A percentile compares a stretch with the other conserved stretches of the same genome.
phyloP scores from a whole-genome alignment of 306 rosid species.

The Benincasa hispida region DNA sequence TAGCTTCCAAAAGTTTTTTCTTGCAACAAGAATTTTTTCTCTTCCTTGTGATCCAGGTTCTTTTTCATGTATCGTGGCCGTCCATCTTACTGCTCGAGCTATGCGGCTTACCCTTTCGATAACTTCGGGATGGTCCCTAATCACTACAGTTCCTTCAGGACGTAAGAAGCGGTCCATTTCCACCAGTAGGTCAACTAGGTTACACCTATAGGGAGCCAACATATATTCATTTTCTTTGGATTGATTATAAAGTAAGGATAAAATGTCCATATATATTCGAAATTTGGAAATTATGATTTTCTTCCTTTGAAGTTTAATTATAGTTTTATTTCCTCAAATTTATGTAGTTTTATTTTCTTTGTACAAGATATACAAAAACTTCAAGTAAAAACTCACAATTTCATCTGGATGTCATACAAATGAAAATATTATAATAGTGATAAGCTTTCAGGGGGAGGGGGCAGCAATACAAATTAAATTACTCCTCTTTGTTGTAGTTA shows the following conservation, averaged over 20 bases:
- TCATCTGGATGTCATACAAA: neutral
- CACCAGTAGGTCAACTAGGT: slow-evolving; percentile 85
- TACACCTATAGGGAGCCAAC: slow-evolving; percentile 40
- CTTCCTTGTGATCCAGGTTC: slow-evolving; percentile 70
- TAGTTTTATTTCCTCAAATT: neutral
- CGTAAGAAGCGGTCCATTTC: slow-evolving; percentile 89
- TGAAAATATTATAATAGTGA: neutral
- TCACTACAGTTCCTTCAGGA: slow-evolving; percentile 74
- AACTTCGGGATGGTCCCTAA: slow-evolving; percentile 71
- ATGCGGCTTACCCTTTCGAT: slow-evolving; percentile 62
- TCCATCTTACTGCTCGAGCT: slow-evolving; percentile 69
- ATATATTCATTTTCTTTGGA: neutral
- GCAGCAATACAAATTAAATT: neutral
- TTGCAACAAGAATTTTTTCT: slow-evolving; percentile 70
- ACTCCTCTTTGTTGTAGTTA: neutral
- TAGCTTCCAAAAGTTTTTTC: slow-evolving; percentile 60
- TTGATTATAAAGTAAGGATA: neutral
- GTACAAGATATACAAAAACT: neutral
- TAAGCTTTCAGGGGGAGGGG: neutral
- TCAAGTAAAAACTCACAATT: neutral
- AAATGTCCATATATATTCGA: neutral
- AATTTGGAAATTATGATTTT: neutral
- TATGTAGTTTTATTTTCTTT: neutral
- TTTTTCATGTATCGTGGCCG: slow-evolving; percentile 39
- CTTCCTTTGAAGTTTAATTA: neutral